Evolutionary conservation across 257 asterid genomes (phyloP), one percentile per base, ranked within the genome.

Genomic region (Nicotiana knightiana): DNA sequence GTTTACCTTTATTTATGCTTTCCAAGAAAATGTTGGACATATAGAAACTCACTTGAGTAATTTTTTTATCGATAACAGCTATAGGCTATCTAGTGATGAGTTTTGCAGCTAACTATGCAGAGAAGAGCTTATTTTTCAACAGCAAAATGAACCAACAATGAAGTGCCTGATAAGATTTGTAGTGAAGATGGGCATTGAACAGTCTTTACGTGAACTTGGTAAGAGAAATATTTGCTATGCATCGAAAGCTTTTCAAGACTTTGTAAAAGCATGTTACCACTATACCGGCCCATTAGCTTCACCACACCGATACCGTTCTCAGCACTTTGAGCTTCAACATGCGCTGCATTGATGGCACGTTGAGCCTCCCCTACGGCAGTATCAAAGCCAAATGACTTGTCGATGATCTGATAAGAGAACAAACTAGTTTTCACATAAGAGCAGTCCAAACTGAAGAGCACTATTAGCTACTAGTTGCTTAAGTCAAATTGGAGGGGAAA

Each of bases 351-450:
- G 75, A 94, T 94, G 86, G 98, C 97, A 85, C 97, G 97, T 84
- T 94, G 98, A 82, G 98, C 98, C 87, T 94, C 98, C 87, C 93
- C 97, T 63, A 93, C 97, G 82, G 98, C 94, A 87, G 97, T 89
- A 88, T 94, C 98, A 86, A 93, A 94, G 85, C 97, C 98, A 90
- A 94, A 94, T 51, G 98, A 93, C 88, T 83, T 91, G 88, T 94
- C 98, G 64, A 94, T 93, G 79, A 93, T 92, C 97, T 94, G 92
- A 85, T 83, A 64, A 86, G 46, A 86, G 81, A 86, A 80, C 32
- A 54, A 62, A 81, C 57, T 57, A 61, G 26, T 65, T 18, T 76
- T 73, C 16, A 32, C 37, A 32, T 63, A 53, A 58, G 67, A 63
- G 79, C 21, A 61, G 78, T 3, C 46, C 24, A 80, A 46, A 66